Base-by-base conservation (phyloP, 2,329 filamentous ascomycete genomes). In the Pyrenophora tritici-repentis region DNA sequence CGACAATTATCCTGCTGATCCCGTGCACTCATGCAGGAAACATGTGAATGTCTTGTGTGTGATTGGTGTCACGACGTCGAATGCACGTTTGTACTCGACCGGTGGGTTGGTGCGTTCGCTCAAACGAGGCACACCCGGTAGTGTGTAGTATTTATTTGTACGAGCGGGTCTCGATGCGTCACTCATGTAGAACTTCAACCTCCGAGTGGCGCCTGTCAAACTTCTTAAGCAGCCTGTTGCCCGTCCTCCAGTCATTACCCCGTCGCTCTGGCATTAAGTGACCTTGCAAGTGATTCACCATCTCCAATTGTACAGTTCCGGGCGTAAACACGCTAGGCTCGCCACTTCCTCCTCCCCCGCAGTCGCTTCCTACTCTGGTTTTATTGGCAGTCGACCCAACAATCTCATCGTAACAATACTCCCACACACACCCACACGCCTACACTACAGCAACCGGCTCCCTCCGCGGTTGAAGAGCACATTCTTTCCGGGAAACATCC, bases 81-180 rank as follows among this genome's bases (percentile, higher is more conserved):
- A 53, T 50, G 56, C 58, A 57, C 58, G 59, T 58, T 55, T 65
- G 58, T 57, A 50, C 53, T 60, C 55, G 54, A 54, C 51, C 41
- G 58, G 59, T 56, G 46, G 48, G 38, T 32, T 53, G 60, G 61
- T 62, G 59, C 53, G 53, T 45, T 62, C 40, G 32, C 46, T 53
- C 58, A 61, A 60, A 65, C 56, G 49, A 58, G 53, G 55, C 58
- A 55, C 59, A 50, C 55, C 55, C 55, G 50, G 37, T 39, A 53
- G 54, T 51, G 54, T 51, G 26, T 51, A 53, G 50, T 66, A 65
- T 62, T 63, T 66, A 65, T 62, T 63, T 65, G 67, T 65, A 50
- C 50, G 53, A 44, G 42, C 56, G 42, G 47, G 50, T 42, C 60
- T 55, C 46, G 50, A 38, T 65, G 64, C 61, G 62, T 65, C 54